Base-by-base conservation (phyloP, 257 asterid species). In the Solanum pinnatisectum region DNA sequence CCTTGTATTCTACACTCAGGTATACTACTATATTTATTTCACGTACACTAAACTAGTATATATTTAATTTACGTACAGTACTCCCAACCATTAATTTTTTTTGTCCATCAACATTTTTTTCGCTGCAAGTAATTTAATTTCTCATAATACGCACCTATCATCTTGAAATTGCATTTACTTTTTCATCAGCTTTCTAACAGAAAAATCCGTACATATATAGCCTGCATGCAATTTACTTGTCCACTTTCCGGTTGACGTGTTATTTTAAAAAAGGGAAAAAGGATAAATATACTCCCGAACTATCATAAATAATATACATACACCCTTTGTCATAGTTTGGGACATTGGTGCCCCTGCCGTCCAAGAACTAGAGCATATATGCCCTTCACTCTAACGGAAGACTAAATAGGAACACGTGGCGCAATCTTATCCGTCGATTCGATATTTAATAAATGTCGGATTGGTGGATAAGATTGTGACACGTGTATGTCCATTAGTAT, bases 1-100 rank as follows among this genome's bases (percentile, higher is more conserved):
- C 35, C 94, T 95, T 18, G 74, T 87, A 0, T 95, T 87, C 86
- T 95, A 94, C 92, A 91, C 97, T 15, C 97, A 94, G 98, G 98
- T 94, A 56, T 56, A 88, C 1, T 7, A 67, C n/a, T 71, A 10
- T 16, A 30, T 72, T 73, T 23, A 18, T 4, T 72, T 71, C 7
- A 70, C 10, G 18, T 22, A 25, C 86, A 59, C 10, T 40, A 40
- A 39, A 89, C 3, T 12, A 67, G 12, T 71, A 10, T 33, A 18
- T 52, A 52, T 52, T 52, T 52, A 6, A 60, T 60, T 10, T 60
- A 23, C 70, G 13, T 63, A 63, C 32, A 30, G 30, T 30, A 23
- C 30, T 63, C 30, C 32, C 30, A 44, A 8, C 3, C 5, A 27
- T 23, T n/a, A n/a, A 15, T 32, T 8, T 15, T 0, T 14, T 16